Evolutionary conservation across 2,329 filamentous ascomycete genomes (phyloP).

Genomic region (Dothideomycetes sp.): DNA sequence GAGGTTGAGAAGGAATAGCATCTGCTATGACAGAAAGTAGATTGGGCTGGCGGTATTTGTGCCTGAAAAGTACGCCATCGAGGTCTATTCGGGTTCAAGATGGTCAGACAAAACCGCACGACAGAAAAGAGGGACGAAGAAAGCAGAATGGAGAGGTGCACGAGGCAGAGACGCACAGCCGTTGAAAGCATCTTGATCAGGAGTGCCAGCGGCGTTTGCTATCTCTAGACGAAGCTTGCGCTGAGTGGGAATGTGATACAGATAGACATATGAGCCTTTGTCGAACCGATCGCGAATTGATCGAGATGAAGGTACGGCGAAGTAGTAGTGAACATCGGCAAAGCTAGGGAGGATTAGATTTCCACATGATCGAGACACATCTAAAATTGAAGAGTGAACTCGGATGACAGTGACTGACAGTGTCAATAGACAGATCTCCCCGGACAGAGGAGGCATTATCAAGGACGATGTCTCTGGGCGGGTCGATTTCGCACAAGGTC

Average conservation of each 20-base stretch:
- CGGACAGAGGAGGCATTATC: conserved; percentile 36
- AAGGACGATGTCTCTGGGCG: conserved; percentile 9
- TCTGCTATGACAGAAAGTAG: conserved; percentile 58
- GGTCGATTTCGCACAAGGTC: conserved; percentile 14
- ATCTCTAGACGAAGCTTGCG: conserved; percentile 62
- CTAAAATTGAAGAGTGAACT: too few relatives aligned
- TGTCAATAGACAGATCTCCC: conserved; percentile 35
- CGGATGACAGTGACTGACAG: conserved; percentile 25
- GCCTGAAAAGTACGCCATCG: conserved; percentile 52
- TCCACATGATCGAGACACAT: too few relatives aligned
- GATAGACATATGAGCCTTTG: conserved; percentile 68
- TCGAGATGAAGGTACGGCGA: conserved; percentile 52
- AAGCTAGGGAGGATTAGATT: conserved; percentile 43
- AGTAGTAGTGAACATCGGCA: conserved; percentile 70
- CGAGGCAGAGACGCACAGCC: conserved; percentile 58
- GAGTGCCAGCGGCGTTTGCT: conserved; percentile 62
- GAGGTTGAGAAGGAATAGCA: conserved; percentile 21
- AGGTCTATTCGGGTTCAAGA: conserved; percentile 49
- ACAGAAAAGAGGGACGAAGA: background rate
- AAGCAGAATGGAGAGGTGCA: background rate
- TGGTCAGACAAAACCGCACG: background rate
- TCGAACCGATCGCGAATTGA: conserved; percentile 74
- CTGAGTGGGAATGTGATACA: conserved; percentile 62
- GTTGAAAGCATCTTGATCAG: conserved; percentile 69
- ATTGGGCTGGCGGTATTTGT: conserved; percentile 64